Percentiles rank a stretch among this genome's conserved stretches.
Evolutionary conservation across 1,284 basidiomycete species (phyloP).

Genomic region (Cutaneotrichosporon sp.): DNA sequence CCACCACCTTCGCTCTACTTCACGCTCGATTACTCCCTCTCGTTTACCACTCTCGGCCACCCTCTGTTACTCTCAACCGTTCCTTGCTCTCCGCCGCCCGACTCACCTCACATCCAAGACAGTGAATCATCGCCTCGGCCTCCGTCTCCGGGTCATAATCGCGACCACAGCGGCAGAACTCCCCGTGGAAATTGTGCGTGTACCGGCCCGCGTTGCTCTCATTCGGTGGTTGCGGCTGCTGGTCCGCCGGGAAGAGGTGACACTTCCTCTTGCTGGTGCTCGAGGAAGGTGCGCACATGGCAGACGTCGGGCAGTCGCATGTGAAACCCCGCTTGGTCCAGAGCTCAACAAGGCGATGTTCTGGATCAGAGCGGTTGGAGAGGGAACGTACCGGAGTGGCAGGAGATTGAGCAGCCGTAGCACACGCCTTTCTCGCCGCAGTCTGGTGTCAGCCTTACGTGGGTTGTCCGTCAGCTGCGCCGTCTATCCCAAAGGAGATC

Average conservation of each 20-base stretch:
- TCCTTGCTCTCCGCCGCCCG: background rate
- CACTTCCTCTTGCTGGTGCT: slow-evolving; percentile 27
- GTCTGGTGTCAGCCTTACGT: slow-evolving; percentile 26
- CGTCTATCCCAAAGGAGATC: background rate
- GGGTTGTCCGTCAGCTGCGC: background rate
- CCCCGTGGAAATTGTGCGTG: slow-evolving; percentile 42
- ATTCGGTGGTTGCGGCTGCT: slow-evolving; percentile 40
- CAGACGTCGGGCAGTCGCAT: slow-evolving; percentile 52
- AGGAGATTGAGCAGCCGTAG: slow-evolving; percentile 52
- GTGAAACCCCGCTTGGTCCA: slow-evolving; percentile 48
- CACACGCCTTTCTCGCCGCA: slow-evolving; percentile 46
- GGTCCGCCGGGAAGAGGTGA: slow-evolving; percentile 36
- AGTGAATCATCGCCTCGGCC: slow-evolving; percentile 50
- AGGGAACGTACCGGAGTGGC: slow-evolving; percentile 47
- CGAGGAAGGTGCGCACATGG: slow-evolving; percentile 23
- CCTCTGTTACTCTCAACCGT: background rate
- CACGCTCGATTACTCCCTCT: background rate
- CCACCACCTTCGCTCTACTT: too few species aligned
- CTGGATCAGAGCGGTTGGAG: slow-evolving; percentile 25
- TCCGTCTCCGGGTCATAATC: slow-evolving; percentile 52
- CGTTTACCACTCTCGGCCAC: background rate
- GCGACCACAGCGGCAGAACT: slow-evolving; percentile 52
- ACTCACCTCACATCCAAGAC: slow-evolving; percentile 51
- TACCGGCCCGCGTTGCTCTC: slow-evolving; percentile 38
- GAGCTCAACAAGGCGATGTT: slow-evolving; percentile 51